phyloP scores from a whole-genome alignment of 345 rosid species.

The Gossypium rotundifolium region DNA sequence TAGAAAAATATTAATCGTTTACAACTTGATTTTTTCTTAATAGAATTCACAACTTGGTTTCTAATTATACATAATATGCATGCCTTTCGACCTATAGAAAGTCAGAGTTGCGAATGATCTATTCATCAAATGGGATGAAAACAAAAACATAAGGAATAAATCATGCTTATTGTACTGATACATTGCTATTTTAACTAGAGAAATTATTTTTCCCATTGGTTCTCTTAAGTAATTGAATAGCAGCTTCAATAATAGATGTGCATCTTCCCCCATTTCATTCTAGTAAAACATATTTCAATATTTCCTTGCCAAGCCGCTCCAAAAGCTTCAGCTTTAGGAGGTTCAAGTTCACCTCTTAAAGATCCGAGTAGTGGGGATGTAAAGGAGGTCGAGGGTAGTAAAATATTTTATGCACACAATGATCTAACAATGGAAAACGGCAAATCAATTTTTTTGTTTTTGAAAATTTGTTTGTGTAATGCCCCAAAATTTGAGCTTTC shows the following conservation, averaged over 20 bases:
- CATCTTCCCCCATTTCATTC: slow-evolving; percentile 93
- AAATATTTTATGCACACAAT: no score
- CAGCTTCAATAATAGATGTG: slow-evolving; percentile 63
- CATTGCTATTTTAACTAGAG: slow-evolving; percentile 41
- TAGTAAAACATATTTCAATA: slow-evolving; percentile 68
- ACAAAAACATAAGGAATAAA: background rate
- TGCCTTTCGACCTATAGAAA: background rate
- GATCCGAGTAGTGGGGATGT: no score
- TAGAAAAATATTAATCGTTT: background rate
- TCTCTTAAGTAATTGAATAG: slow-evolving; percentile 72
- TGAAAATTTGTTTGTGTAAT: no score
- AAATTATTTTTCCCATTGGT: slow-evolving; percentile 63
- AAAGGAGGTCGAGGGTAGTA: no score
- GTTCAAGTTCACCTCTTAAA: no score
- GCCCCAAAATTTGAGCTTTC: no score
- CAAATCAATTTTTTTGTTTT: no score
- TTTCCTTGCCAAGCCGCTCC: slow-evolving; percentile 67
- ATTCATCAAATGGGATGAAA: background rate
- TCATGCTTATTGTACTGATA: background rate
- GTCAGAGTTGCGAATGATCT: background rate
- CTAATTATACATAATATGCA: background rate
- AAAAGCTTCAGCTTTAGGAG: slow-evolving; percentile 44
- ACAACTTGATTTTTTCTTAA: no score
- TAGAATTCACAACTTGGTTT: background rate
- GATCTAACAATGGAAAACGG: no score